Evolutionary conservation across 2,329 filamentous ascomycete genomes (phyloP), one percentile per base, ranked within the genome.

Genomic region (Curvularia hawaiiensis): DNA sequence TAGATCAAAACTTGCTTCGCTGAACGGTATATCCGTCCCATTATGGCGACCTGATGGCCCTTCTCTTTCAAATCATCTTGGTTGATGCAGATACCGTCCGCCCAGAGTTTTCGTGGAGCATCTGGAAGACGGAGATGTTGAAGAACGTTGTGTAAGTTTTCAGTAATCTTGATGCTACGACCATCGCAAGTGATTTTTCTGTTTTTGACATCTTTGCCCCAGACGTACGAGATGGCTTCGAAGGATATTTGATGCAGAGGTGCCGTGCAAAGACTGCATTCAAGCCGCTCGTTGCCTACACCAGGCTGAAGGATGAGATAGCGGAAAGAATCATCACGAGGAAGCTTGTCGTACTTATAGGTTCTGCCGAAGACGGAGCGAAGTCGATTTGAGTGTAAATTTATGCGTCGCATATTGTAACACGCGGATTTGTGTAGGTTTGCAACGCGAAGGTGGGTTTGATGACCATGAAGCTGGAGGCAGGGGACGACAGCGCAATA

Each of bases 71-170:
- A 8, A 43, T 59, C 44, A 6, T 58, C 59, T 47, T 65, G 61
- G 18, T 64, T 56, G 51, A 66, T 60, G 20, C 59, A 64, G 9
- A 64, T 62, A 6, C 60, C 54, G 22, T 65, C 63, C 4, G 54
- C 59, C 61, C 61, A 65, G 3, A 62, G 52, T n/a, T 28, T 56
- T 1, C 61, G 51, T 9, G 57, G 30, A 33, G 10, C 20, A 31
- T 56, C 28, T 22, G 49, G 41, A 24, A 50, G 45, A 12, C 56
- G 50, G 9, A 64, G 18, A 9, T 52, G 49, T 10, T 39, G 41
- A 3, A 66, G 56, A 7, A 57, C 61, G 4, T 35, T 51, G 12
- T 53, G 41, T 1, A 62, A 50, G 28, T 58, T 64, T 3, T 43
- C 38, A 2, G 54, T 64, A 7, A 64, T 55, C 1, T 28, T 41